Conservation (phyloP, 352 stramenopile genomes). For the Phytophthora cryptogea region DNA sequence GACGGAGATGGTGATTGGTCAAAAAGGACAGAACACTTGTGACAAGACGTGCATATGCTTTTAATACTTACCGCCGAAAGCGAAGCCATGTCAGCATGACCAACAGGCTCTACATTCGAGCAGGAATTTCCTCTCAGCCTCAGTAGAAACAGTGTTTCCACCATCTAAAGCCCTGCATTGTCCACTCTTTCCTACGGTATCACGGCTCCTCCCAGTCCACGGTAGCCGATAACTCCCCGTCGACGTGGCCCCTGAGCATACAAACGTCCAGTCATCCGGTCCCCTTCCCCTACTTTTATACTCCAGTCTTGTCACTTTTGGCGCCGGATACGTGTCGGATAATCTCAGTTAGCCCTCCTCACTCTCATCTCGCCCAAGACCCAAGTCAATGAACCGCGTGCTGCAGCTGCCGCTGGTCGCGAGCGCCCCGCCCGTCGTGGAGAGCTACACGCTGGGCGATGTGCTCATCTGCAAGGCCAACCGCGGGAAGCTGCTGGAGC, state of each 20-base stretch:
- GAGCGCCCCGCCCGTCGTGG: constrained; percentile 49
- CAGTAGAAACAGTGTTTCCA: too few relatives aligned
- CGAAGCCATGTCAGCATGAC: not conserved
- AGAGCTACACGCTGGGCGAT: constrained; percentile 85
- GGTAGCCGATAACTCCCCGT: not conserved
- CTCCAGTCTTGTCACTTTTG: not conserved
- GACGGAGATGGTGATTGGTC: not conserved
- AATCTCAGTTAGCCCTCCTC: constrained; percentile 10
- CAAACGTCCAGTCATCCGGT: not conserved
- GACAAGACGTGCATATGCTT: not conserved
- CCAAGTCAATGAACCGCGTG: constrained; percentile 65
- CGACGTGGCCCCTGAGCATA: not conserved
- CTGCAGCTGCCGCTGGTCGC: constrained; percentile 64
- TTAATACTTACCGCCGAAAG: constrained; percentile 1
- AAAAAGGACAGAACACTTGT: not conserved
- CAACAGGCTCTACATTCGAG: not conserved
- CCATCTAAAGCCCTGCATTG: too few relatives aligned
- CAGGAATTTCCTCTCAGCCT: too few relatives aligned
- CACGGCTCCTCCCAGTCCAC: not conserved
- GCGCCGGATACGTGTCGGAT: not conserved
- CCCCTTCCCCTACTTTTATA: not conserved
- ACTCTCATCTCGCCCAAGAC: constrained; percentile 10
- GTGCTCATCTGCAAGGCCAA: constrained; percentile 88
- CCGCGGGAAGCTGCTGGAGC: constrained; percentile 81
- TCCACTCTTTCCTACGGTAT: too few relatives aligned